Conservation (phyloP, 2,329 filamentous ascomycete species). For the Trichoderma citrinoviride region DNA sequence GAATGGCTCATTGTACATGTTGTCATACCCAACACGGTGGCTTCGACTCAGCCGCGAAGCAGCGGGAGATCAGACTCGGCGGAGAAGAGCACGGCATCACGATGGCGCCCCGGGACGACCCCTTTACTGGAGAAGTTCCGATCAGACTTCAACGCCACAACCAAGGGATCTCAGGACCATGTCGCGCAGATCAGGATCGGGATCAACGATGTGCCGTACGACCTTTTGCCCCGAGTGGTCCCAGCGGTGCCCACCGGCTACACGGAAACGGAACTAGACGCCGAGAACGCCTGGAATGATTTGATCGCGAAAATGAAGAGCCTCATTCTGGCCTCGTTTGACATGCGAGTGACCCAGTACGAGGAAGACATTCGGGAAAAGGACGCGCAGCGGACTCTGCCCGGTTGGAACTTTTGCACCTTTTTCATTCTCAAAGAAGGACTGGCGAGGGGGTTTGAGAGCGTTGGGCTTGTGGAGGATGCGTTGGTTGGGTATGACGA, state of each 20-base stretch:
- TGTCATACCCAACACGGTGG: constrained; percentile 79
- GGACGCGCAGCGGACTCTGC: constrained; percentile 78
- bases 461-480: constrained; percentile 92
- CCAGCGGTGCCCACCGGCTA: constrained; percentile 63
- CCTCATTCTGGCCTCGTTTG: constrained; percentile 84
- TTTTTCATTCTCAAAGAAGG: constrained; percentile 99
- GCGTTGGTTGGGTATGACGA: constrained; percentile 94
- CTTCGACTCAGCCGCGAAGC: constrained; percentile 72
- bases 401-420: constrained; percentile 98
- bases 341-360: constrained; percentile 86
- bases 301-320: constrained; percentile 82
- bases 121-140: constrained; percentile 87
- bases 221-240: constrained; percentile 60
- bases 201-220: constrained; percentile 66
- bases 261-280: constrained; percentile 71
- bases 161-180: constrained; percentile 70
- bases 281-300: constrained; percentile 79
- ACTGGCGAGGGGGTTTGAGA: constrained; percentile 89
- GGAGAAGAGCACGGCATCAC: constrained; percentile 67
- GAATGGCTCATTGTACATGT: constrained; percentile 96
- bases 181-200: constrained; percentile 82
- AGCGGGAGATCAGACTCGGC: constrained; percentile 53
- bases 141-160: constrained; percentile 78
- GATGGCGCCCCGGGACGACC: constrained; percentile 76
- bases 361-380: constrained; percentile 97